Evolutionary conservation across 441 rosid species (phyloP).

Genomic region (Pelargonium australe): DNA sequence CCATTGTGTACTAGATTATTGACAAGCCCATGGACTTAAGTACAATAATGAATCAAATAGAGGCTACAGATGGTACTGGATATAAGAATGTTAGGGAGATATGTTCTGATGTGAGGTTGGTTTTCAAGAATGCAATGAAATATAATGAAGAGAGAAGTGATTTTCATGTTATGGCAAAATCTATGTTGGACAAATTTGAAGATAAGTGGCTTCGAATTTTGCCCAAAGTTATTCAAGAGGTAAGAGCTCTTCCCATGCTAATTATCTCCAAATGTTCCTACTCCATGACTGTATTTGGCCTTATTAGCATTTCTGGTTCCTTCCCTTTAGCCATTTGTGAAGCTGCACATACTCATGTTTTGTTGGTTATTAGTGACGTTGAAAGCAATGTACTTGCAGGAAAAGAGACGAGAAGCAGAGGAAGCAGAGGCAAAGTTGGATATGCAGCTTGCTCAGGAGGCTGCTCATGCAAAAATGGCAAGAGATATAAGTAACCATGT

Average conservation of each 20-base stretch:
- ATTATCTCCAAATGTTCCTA: neutral
- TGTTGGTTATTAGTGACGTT: slow-evolving; percentile 8
- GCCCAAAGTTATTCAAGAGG: slow-evolving; percentile 93
- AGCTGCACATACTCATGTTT: neutral
- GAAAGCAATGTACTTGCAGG: slow-evolving; percentile 38
- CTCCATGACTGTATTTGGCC: neutral
- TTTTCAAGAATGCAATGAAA: slow-evolving; percentile 94
- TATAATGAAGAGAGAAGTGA: slow-evolving; percentile 79
- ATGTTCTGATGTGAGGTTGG: slow-evolving; percentile 87
- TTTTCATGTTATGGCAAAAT: slow-evolving; percentile 82
- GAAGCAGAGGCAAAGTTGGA: slow-evolving; percentile 60
- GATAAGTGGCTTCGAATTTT: slow-evolving; percentile 86
- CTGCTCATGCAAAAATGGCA: slow-evolving; percentile 67
- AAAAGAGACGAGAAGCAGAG: slow-evolving; percentile 67
- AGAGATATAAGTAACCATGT: slow-evolving; percentile 74
- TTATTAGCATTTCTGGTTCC: neutral
- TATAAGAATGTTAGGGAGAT: slow-evolving; percentile 90
- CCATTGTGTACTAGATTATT: slow-evolving; percentile 52
- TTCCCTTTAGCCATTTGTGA: neutral
- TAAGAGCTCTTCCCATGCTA: slow-evolving; percentile 15
- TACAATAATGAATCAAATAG: slow-evolving; percentile 82
- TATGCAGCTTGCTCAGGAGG: slow-evolving; percentile 73
- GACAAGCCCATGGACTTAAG: slow-evolving; percentile 98
- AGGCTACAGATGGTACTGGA: slow-evolving; percentile 77
- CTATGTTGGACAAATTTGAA: slow-evolving; percentile 76